Conservation (phyloP, 2,329 filamentous ascomycete species). For the Trichoderma sp. region DNA sequence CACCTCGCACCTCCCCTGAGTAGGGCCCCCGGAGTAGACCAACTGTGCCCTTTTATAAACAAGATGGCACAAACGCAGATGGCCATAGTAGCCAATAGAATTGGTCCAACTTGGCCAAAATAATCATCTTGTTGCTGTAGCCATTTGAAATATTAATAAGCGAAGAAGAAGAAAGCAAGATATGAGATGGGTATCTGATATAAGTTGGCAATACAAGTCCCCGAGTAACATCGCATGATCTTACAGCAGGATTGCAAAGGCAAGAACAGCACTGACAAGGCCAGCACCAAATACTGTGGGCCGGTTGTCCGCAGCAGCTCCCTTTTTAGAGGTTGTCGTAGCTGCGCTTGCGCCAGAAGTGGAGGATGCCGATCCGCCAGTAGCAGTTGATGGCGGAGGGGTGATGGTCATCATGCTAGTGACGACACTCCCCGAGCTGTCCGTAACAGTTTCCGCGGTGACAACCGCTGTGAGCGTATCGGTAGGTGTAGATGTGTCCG, state of each 20-base stretch:
- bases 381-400: not conserved
- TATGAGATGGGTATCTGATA: slow-evolving; percentile 22
- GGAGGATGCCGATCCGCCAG: not conserved
- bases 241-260: slow-evolving; percentile 31
- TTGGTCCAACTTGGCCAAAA: not conserved
- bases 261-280: slow-evolving; percentile 29
- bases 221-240: not conserved
- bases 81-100: not conserved
- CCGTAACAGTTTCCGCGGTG: not conserved
- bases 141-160: slow-evolving; percentile 6
- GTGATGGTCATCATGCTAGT: not conserved
- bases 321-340: slow-evolving; percentile 27
- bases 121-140: not conserved
- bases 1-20: not conserved
- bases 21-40: not conserved
- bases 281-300: slow-evolving; percentile 29
- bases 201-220: slow-evolving; percentile 1
- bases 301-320: slow-evolving; percentile 29
- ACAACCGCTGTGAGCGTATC: not conserved
- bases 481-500: slow-evolving; percentile 16
- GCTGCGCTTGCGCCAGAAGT: slow-evolving; percentile 1
- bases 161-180: slow-evolving; percentile 2
- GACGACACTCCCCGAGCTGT: not conserved
- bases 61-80: slow-evolving; percentile 5
- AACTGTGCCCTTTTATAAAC: slow-evolving; percentile 12